Conservation (phyloP, 805 yeast species). For the Yamadazyma olivae region DNA sequence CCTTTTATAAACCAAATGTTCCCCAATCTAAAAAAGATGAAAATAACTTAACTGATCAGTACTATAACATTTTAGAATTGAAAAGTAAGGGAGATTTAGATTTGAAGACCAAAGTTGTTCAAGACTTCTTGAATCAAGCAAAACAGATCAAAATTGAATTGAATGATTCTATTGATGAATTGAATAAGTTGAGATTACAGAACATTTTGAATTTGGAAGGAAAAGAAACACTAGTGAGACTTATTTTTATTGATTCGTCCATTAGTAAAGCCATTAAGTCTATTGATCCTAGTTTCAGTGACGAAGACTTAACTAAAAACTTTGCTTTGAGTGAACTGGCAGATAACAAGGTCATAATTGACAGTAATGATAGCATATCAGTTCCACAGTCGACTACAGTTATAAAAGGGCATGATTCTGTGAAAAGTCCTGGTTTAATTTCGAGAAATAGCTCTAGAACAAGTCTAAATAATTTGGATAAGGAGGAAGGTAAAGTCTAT, state of each 20-base stretch:
- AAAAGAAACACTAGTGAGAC: slow-evolving; percentile 68
- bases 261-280: slow-evolving; percentile 53
- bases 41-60: slow-evolving; percentile 22
- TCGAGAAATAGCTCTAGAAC: slow-evolving; percentile 28
- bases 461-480: slow-evolving; percentile 31
- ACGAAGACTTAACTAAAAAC: slow-evolving; percentile 14
- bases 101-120: slow-evolving; percentile 29
- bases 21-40: slow-evolving; percentile 1
- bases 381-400: neutral
- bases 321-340: slow-evolving; percentile 3
- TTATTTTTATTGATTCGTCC: slow-evolving; percentile 68
- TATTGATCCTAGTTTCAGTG: slow-evolving; percentile 33
- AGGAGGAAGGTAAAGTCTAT: slow-evolving; percentile 42
- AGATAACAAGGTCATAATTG: neutral
- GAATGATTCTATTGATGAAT: slow-evolving; percentile 39
- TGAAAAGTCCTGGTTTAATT: slow-evolving; percentile 11
- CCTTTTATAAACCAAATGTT: slow-evolving; percentile 43
- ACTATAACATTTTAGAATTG: slow-evolving; percentile 27
- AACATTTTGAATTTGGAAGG: slow-evolving; percentile 62
- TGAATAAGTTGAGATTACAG: slow-evolving; percentile 55
- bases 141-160: slow-evolving; percentile 27
- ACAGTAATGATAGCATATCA: neutral
- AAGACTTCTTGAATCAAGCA: slow-evolving; percentile 24
- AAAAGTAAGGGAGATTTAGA: slow-evolving; percentile 32
- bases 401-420: neutral